These are phyloP conservation scores for Scleroderma citrinum DNA, from an alignment of 768 basidiomycete genomes.

Conservation along the genomic window DNA sequence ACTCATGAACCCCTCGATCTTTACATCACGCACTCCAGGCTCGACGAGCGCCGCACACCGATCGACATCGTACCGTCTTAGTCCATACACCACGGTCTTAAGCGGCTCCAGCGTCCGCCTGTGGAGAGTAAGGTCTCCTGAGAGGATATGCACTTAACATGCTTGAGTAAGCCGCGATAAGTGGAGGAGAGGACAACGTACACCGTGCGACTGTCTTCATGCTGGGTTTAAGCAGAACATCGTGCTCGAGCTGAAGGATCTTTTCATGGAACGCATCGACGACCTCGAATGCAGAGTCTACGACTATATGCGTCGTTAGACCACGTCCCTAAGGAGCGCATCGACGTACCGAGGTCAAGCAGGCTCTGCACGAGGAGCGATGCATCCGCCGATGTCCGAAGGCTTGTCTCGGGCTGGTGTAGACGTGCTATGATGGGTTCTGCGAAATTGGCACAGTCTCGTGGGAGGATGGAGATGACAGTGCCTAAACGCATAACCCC, in stretches of 20 bases:
- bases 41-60: constrained; percentile 55
- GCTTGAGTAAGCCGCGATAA: background rate
- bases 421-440: constrained; percentile 55
- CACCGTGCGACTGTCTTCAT: constrained; percentile 56
- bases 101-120: constrained; percentile 71
- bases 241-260: constrained; percentile 55
- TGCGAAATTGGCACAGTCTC: constrained; percentile 42
- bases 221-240: constrained; percentile 52
- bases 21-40: constrained; percentile 14
- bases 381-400: constrained; percentile 59
- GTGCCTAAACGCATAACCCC: constrained; percentile 47
- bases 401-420: constrained; percentile 49
- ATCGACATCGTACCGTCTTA: constrained; percentile 66
- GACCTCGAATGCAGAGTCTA: constrained; percentile 62
- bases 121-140: constrained; percentile 67
- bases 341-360: constrained; percentile 44
- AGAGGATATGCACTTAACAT: constrained; percentile 61
- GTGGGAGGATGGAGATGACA: constrained; percentile 54
- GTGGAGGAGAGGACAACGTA: constrained; percentile 17
- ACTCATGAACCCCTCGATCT: constrained; percentile 58
- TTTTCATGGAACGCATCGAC: constrained; percentile 63
- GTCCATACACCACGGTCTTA: constrained; percentile 60
- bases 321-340: background rate
- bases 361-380: constrained; percentile 65
- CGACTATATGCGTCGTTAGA: constrained; percentile 36